Evolutionary conservation across 2,329 filamentous ascomycete species (phyloP).

Genomic region (Beauveria varroae): DNA sequence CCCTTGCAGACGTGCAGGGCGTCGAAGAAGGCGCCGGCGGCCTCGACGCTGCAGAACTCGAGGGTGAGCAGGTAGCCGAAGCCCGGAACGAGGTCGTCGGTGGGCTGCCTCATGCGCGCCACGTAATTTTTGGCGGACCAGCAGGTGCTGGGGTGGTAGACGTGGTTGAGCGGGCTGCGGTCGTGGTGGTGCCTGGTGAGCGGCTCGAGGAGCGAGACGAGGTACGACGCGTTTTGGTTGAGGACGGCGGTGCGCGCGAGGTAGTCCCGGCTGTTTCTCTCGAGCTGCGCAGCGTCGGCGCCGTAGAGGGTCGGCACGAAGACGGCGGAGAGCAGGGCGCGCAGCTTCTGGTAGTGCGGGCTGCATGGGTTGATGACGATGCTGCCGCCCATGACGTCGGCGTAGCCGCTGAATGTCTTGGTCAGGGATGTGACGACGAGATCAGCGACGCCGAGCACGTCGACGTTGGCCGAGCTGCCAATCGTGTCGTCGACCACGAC

Average conservation of each 20-base stretch:
- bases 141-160: conserved; percentile 37
- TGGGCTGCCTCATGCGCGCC: conserved; percentile 27
- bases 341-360: conserved; percentile 30
- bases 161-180: conserved; percentile 28
- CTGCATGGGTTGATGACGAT: conserved; percentile 41
- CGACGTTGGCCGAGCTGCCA: conserved; percentile 40
- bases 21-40: conserved; percentile 23
- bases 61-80: conserved; percentile 49
- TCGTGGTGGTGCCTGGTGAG: conserved; percentile 18
- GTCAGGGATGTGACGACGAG: conserved; percentile 45
- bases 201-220: conserved; percentile 29
- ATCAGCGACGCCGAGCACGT: conserved; percentile 42
- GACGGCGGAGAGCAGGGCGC: conserved; percentile 18
- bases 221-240: conserved; percentile 37
- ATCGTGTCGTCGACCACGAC: conserved; percentile 42
- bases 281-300: conserved; percentile 36
- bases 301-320: background rate
- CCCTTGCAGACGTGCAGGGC: conserved; percentile 39
- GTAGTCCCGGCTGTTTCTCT: conserved; percentile 37
- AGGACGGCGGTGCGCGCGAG: conserved; percentile 29
- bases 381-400: conserved; percentile 48
- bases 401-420: conserved; percentile 51
- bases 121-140: conserved; percentile 8
- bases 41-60: conserved; percentile 36
- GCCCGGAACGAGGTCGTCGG: conserved; percentile 40